Evolutionary conservation across 352 stramenopile genomes (phyloP), one percentile per base, ranked within the genome.

Genomic region (Pythium insidiosum): DNA sequence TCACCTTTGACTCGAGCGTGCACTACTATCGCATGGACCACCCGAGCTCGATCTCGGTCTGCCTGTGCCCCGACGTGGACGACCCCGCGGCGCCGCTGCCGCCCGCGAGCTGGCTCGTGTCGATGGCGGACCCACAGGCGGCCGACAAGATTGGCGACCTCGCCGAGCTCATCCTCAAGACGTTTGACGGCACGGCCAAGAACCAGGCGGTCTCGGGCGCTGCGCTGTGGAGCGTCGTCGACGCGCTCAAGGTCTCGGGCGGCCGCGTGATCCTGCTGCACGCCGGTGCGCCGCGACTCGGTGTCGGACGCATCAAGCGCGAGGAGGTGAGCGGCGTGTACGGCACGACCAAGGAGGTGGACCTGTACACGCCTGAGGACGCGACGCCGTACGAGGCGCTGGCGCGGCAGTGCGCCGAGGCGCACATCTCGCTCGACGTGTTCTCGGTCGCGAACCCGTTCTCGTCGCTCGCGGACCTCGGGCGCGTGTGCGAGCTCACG

Each of bases 11-110:
- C 58, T 71, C 73, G 13, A 61, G 67, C 3, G 75, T 94, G 23
- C 81, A 93, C 43, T 94, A 91, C 59, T 92, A 93, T 49, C 77
- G 78, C 39, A 86, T 90, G 73, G 68, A 93, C 53, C 67, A 75
- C 37, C 53, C 39, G 25, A 62, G 58, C 36, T 66, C 61, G 11
- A 90, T 93, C 44, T 85, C 78, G 22, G 76, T 93, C 61, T 76
- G 56, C 28, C 66, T 88, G 34, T 87, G 71, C 29, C 76, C 80
- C 6, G 80, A 93, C 43, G 73, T 90, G 43, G 80, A 93, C 43
- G 80, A 93, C 37, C 80, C 80, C 1, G 62, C 68, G 11, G 78
- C 80, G 12, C 80, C 80, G 16, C 53, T 93, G 33, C 80, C 80
- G 40, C 68, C 75, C 1, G 71, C 60, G 52, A 86, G 73, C 37